A percentile compares a stretch with the other conserved stretches of the same genome.
Evolutionary conservation across 129 eudicot genomes (phyloP).

Genomic region (sunflower (Helianthus annuus)): HanXRQr2.0-SUNRISE NC_035449.2:4436909-4437408

Average conservation of each 20-base stretch:
- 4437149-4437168: background rate
- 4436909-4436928: too few relatives aligned
- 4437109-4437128: too few relatives aligned
- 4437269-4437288: background rate
- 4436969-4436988: too few relatives aligned
- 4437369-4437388: background rate
- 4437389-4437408: constrained; percentile 9
- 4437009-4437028: too few relatives aligned
- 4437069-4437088: too few relatives aligned
- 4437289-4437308: background rate
- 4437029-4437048: too few relatives aligned
- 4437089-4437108: too few relatives aligned
- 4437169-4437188: background rate
- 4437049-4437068: too few relatives aligned
- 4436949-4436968: too few relatives aligned
- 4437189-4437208: background rate
- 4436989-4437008: too few relatives aligned
- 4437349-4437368: background rate
- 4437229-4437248: background rate
- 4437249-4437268: background rate
- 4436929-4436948: too few relatives aligned
- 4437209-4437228: background rate
- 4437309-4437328: background rate
- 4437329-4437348: background rate
- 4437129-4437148: background rate